Conservation (phyloP, 1,284 basidiomycete species). For the Entoloma clypeatum region DNA sequence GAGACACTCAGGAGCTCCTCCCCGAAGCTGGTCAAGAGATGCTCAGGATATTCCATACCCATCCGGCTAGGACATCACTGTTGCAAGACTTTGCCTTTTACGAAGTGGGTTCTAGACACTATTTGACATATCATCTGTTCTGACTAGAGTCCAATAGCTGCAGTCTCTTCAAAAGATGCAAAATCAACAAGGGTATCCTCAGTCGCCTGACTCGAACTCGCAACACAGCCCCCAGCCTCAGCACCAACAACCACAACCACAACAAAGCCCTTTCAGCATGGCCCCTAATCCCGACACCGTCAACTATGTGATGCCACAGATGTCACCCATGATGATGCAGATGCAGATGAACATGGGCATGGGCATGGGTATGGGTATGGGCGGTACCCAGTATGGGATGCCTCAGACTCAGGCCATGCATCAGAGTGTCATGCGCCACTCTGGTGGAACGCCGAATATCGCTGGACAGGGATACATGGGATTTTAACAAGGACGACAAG, state of each 20-base stretch:
- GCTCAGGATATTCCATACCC: conserved; percentile 88
- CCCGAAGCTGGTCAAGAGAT: conserved; percentile 94
- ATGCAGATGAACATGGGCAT: conserved; percentile 46
- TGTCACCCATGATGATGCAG: conserved; percentile 67
- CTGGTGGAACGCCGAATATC: conserved; percentile 49
- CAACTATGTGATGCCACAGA: conserved; percentile 54
- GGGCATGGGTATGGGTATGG: conserved; percentile 30
- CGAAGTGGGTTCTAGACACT: conserved; percentile 54
- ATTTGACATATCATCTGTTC: conserved; percentile 1
- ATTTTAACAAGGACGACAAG: conserved; percentile 42
- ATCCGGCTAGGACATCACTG: conserved; percentile 86
- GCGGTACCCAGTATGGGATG: conserved; percentile 46
- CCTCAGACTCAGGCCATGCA: conserved; percentile 68
- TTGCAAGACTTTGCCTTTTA: conserved; percentile 94
- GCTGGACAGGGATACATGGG: conserved; percentile 53
- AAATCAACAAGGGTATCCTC: conserved; percentile 38
- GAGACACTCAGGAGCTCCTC: conserved; percentile 88
- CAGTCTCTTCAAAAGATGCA: conserved; percentile 78
- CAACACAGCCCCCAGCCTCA: conserved; percentile 29
- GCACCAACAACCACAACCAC: conserved; percentile 28
- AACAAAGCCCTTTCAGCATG: conserved; percentile 46
- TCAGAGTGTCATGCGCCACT: conserved; percentile 75
- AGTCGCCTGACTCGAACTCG: conserved; percentile 33
- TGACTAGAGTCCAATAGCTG: conserved; percentile 41
- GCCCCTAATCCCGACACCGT: conserved; percentile 46